Conservation (phyloP, 352 stramenopile species). For the Pythium monospermum region DNA sequence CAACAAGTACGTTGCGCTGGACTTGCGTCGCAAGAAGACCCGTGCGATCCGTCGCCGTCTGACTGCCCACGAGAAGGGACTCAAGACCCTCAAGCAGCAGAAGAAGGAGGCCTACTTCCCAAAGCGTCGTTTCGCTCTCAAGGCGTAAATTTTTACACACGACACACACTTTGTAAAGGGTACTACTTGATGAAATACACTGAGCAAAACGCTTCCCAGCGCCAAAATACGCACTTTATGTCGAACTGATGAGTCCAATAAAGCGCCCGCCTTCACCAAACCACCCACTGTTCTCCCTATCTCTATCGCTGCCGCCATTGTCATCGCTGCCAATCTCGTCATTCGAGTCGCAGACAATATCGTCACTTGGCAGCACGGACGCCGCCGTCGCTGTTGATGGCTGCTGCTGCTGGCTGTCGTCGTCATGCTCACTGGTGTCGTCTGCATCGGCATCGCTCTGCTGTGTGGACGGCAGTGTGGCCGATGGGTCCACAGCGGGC, state of each 20-base stretch:
- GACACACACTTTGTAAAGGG: slow-evolving; percentile 22
- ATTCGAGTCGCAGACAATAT: slow-evolving; percentile 24
- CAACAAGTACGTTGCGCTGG: slow-evolving; percentile 97
- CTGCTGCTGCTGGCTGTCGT: background rate
- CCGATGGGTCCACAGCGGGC: slow-evolving; percentile 33
- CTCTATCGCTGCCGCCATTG: too few species aligned
- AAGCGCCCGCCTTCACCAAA: background rate
- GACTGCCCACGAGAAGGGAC: slow-evolving; percentile 91
- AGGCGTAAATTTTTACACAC: slow-evolving; percentile 88
- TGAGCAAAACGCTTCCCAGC: slow-evolving; percentile 49
- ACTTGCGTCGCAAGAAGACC: slow-evolving; percentile 99
- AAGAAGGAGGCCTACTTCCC: slow-evolving; percentile 97
- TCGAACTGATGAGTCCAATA: background rate
- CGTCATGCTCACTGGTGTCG: background rate
- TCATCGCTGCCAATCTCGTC: slow-evolving; percentile 16
- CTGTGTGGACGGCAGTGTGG: slow-evolving; percentile 56
- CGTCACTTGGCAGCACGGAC: slow-evolving; percentile 6
- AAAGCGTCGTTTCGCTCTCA: slow-evolving; percentile 95
- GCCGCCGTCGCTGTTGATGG: background rate
- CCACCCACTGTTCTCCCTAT: background rate
- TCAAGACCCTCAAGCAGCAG: slow-evolving; percentile 92
- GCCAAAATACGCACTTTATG: slow-evolving; percentile 7
- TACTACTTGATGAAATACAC: slow-evolving; percentile 58
- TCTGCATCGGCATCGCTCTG: slow-evolving; percentile 27
- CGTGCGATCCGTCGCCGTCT: slow-evolving; percentile 96